Evolutionary conservation across 768 basidiomycete genomes (phyloP).

Genomic region (Boletus rufocinnamomeus): DNA sequence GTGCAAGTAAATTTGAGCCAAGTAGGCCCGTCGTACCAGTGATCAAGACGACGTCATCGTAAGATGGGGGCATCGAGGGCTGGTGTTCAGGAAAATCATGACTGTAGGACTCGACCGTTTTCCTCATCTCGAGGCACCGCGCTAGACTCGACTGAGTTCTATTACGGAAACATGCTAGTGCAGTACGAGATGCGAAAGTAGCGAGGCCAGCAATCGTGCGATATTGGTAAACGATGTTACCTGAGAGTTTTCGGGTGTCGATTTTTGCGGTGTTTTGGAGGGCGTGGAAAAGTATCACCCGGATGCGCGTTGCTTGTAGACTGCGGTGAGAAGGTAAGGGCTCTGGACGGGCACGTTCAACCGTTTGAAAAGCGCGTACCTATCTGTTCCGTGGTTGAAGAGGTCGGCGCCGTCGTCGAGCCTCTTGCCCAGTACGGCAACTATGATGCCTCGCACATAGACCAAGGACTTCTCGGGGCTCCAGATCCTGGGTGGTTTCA

Average conservation of each 20-base stretch:
- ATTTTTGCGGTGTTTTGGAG: conserved; percentile 29
- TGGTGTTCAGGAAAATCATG: conserved; percentile 12
- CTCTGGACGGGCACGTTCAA: neutral
- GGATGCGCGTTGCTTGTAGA: conserved; percentile 43
- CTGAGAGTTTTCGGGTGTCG: conserved; percentile 24
- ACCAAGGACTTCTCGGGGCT: conserved; percentile 13
- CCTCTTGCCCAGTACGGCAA: conserved; percentile 13
- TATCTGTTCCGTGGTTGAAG: conserved; percentile 13
- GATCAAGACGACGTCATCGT: conserved; percentile 27
- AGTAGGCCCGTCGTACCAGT: conserved; percentile 40
- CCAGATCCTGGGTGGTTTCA: conserved; percentile 23
- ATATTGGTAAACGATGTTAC: conserved; percentile 40
- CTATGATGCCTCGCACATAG: conserved; percentile 19
- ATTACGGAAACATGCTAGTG: conserved; percentile 12
- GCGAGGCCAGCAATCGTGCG: conserved; percentile 35
- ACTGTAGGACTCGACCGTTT: conserved; percentile 3
- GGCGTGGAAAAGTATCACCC: conserved; percentile 39
- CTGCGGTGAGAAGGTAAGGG: conserved; percentile 23
- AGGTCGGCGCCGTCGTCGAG: conserved; percentile 15
- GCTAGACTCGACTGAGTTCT: conserved; percentile 15
- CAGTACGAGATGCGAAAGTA: conserved; percentile 16
- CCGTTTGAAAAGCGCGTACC: conserved; percentile 1
- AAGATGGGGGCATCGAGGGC: neutral
- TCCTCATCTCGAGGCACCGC: conserved; percentile 21
- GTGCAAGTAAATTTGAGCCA: conserved; percentile 32